Evolutionary conservation across 2,329 filamentous ascomycete genomes (phyloP), one percentile per base, ranked within the genome.

Genomic region (Atkinsonella hypoxylon): DNA sequence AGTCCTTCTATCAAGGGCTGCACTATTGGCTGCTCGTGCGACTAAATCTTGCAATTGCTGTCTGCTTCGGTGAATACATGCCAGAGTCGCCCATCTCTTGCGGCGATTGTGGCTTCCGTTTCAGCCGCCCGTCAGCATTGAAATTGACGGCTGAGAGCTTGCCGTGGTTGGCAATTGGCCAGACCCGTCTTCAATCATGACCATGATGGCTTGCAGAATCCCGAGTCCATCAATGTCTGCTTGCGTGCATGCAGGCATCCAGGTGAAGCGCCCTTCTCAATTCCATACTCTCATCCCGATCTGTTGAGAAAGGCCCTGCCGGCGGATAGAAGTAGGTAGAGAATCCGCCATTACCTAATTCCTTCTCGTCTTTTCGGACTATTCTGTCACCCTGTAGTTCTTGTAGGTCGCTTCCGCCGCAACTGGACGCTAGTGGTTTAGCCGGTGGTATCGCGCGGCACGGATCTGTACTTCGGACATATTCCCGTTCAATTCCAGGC

Each of bases 41-140:
- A 31, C n/a, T 11, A 26, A 2, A n/a, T 13, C 7, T 30, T 12
- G 3, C n/a, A 1, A 40, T 9, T 22, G 18, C 43, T 42, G 44
- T 4, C 20, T 48, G 30, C 30, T 26, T 26, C 3, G 22, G 22
- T 26, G 22, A 26, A 4, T 26, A 26, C 22, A 26, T 26, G 6
- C 6, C 22, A 26, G 22, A 26, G 22, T 26, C 22, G 22, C 22
- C 3, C 22, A 26, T 26, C 3, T 61, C 15, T n/a, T 20, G 34
- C 34, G 13, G 18, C 18, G 44, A 26, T 46, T 15, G n/a, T 15
- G 20, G 4, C 32, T 32, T 38, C 9, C 57, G 55, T 34, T 63
- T 64, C 51, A 41, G 8, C 32, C 18, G 4, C 32, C 45, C 32
- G 45, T 26, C 5, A 15, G 31, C 11, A 30, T 41, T n/a, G 34